phyloP scores from a whole-genome alignment of 768 basidiomycete species.

The Lactifluus subvellereus region DNA sequence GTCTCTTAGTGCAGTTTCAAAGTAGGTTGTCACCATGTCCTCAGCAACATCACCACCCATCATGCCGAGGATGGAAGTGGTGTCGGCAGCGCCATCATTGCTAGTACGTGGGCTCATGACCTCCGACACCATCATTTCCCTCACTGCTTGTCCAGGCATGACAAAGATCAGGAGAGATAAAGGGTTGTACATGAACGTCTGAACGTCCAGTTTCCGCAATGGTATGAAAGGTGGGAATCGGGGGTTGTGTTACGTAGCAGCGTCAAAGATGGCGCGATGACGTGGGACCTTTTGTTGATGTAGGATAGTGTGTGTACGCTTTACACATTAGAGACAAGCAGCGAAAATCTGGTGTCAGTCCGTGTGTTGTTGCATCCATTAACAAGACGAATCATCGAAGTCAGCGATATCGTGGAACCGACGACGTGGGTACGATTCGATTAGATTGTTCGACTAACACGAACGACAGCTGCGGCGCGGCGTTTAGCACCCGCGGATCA shows the following conservation, averaged over 20 bases:
- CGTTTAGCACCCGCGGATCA: too few relatives aligned
- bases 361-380: neutral
- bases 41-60: conserved; percentile 68
- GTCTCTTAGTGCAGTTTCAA: conserved; percentile 28
- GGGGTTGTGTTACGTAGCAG: too few relatives aligned
- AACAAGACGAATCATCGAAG: too few relatives aligned
- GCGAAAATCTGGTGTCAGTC: neutral
- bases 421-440: neutral
- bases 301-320: neutral
- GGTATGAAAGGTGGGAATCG: neutral
- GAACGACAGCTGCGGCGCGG: neutral
- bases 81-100: conserved; percentile 95
- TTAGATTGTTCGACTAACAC: neutral
- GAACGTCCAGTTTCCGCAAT: conserved; percentile 13
- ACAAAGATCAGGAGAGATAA: conserved; percentile 74
- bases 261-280: neutral
- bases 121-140: neutral
- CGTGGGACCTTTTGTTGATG: neutral
- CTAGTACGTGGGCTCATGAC: conserved; percentile 42
- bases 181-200: conserved; percentile 51
- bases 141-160: conserved; percentile 56
- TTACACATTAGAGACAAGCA: neutral
- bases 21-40: neutral
- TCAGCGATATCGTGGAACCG: too few relatives aligned
- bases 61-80: conserved; percentile 91